phyloP scores from a whole-genome alignment of 768 basidiomycete genomes.

The Russula griseocarnosa region DNA sequence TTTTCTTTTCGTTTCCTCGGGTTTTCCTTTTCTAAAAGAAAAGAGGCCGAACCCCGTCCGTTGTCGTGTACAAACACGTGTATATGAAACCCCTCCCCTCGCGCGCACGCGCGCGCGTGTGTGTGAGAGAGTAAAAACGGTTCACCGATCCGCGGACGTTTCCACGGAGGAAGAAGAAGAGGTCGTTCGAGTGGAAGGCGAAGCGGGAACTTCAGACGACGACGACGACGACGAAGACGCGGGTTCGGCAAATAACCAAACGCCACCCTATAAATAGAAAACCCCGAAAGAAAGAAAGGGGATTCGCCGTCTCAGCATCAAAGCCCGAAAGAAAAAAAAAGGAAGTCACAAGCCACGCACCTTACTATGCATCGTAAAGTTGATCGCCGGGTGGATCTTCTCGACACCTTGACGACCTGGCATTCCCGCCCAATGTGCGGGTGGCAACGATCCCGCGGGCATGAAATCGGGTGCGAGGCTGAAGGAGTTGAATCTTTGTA shows the following conservation, averaged over 20 bases:
- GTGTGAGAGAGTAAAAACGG: too few species aligned
- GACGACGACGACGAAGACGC: not conserved
- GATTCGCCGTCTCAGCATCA: not conserved
- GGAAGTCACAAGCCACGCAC: conserved; percentile 1
- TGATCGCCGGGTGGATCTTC: conserved; percentile 27
- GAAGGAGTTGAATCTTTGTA: conserved; percentile 46
- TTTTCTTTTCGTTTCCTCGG: not conserved
- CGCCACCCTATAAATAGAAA: conserved; percentile 16
- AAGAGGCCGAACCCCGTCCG: too few species aligned
- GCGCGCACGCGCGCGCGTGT: too few species aligned
- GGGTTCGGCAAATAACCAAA: conserved; percentile 25
- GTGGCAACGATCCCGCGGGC: conserved; percentile 28
- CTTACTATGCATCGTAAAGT: conserved; percentile 27
- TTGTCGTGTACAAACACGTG: not conserved
- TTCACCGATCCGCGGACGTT: not conserved
- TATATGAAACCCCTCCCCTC: not conserved
- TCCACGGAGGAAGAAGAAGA: not conserved
- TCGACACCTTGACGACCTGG: conserved; percentile 28
- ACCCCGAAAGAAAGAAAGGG: not conserved
- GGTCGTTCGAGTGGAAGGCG: not conserved
- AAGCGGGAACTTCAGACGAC: not conserved
- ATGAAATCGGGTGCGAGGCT: conserved; percentile 29
- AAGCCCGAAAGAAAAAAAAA: not conserved
- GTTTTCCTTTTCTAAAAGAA: not conserved
- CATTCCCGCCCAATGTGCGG: conserved; percentile 27